Conservation (phyloP, 78 protist genomes). For the Dictyostelium purpureum region DNA sequence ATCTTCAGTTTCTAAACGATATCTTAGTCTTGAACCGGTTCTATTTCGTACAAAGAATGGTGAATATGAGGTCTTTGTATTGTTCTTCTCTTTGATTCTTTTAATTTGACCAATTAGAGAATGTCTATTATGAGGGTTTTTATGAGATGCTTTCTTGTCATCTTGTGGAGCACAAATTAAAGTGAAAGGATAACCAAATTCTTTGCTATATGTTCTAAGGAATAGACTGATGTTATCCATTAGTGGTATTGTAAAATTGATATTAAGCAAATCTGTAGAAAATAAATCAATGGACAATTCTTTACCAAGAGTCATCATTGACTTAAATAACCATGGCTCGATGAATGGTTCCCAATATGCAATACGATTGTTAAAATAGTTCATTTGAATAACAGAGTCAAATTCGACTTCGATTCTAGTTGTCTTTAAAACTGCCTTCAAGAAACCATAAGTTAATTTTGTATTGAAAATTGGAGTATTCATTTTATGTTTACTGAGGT, state of each 20-base stretch:
- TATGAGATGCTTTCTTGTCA: not conserved
- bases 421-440: conserved; percentile 27
- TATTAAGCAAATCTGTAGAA: conserved; percentile 31
- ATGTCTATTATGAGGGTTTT: not conserved
- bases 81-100: not conserved
- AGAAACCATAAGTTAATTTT: conserved; percentile 30
- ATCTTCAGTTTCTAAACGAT: conserved; percentile 61
- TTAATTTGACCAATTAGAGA: conserved; percentile 37
- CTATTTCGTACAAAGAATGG: conserved; percentile 56
- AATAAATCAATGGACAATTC: conserved; percentile 15
- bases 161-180: conserved; percentile 36
- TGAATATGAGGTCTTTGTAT: conserved; percentile 6
- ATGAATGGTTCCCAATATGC: conserved; percentile 76
- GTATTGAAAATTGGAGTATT: conserved; percentile 65
- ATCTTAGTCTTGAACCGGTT: conserved; percentile 59
- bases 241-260: conserved; percentile 58
- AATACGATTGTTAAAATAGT: conserved; percentile 69
- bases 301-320: conserved; percentile 12
- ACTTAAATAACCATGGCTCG: conserved; percentile 56
- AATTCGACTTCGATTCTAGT: conserved; percentile 31
- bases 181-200: conserved; percentile 70
- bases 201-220: conserved; percentile 64
- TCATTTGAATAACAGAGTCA: conserved; percentile 18
- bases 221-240: conserved; percentile 72
- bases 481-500: conserved; percentile 51